Conservation (phyloP, 1,284 basidiomycete species). For the Pterulicium gracile region DNA sequence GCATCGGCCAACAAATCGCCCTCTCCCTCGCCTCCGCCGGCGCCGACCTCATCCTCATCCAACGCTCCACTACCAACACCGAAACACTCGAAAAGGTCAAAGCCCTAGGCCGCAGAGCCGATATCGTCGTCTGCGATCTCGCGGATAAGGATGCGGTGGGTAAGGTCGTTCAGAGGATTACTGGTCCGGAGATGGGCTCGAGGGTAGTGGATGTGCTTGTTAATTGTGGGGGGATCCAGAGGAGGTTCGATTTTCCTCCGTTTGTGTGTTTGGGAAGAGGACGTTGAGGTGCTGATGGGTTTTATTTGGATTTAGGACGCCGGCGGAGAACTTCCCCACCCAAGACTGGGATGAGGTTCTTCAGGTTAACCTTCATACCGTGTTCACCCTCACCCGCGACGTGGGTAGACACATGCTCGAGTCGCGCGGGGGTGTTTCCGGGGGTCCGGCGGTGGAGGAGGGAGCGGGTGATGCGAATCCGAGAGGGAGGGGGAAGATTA, state of each 20-base stretch:
- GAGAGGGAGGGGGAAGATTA: constrained; percentile 22
- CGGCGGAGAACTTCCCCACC: constrained; percentile 2
- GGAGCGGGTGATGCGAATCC: constrained; percentile 1
- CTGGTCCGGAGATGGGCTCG: constrained; percentile 43
- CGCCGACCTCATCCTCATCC: constrained; percentile 73
- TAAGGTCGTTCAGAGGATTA: constrained; percentile 44
- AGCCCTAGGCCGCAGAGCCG: constrained; percentile 27
- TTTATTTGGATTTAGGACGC: constrained; percentile 6
- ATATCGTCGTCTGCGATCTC: constrained; percentile 70
- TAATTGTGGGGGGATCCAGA: constrained; percentile 93
- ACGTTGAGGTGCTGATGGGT: constrained; percentile 8
- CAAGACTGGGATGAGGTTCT: constrained; percentile 17
- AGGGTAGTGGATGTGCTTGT: constrained; percentile 73
- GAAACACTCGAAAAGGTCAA: constrained; percentile 46
- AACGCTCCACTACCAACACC: constrained; percentile 33
- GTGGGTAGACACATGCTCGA: constrained; percentile 25
- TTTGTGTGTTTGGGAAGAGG: constrained; percentile 8
- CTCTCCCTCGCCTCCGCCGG: constrained; percentile 71
- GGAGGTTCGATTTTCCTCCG: constrained; percentile 29
- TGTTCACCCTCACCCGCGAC: constrained; percentile 21
- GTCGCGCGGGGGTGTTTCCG: constrained; percentile 22
- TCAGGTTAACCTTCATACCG: constrained; percentile 24
- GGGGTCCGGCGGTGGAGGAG: constrained; percentile 10
- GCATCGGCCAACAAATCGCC: constrained; percentile 66
- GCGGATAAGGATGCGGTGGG: constrained; percentile 25